Percentiles rank a stretch among this genome's conserved stretches.
phyloP scores from a whole-genome alignment of 306 rosid genomes.

The Vigna nakashimae region DNA sequence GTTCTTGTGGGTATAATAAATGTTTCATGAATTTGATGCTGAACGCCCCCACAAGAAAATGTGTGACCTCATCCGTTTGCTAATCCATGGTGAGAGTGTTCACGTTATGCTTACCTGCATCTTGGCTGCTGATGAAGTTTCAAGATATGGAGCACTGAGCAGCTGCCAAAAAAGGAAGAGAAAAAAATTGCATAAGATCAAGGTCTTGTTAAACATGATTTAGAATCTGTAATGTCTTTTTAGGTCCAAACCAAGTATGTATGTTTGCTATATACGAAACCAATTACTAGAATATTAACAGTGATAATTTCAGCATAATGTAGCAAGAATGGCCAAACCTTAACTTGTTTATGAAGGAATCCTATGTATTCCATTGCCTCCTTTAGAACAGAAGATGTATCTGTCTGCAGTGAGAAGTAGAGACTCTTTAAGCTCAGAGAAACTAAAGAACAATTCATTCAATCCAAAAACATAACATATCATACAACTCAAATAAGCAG shows the following conservation, averaged over 20 bases:
- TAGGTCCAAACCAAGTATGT: constrained; percentile 13
- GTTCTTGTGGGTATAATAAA: constrained; percentile 8
- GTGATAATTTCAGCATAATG: constrained; percentile 24
- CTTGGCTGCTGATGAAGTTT: constrained; percentile 55
- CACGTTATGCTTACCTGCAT: constrained; percentile 69
- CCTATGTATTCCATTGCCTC: constrained; percentile 95
- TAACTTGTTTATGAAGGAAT: constrained; percentile 96
- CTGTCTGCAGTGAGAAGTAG: constrained; percentile 75
- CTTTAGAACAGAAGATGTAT: constrained; percentile 91
- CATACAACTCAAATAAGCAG: background rate
- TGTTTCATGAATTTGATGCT: background rate
- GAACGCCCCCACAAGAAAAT: background rate
- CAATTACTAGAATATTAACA: constrained; percentile 10
- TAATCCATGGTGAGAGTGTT: constrained; percentile 4
- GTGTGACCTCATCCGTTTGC: background rate
- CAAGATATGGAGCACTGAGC: constrained; percentile 94
- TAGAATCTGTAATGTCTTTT: background rate
- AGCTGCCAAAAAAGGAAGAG: constrained; percentile 60
- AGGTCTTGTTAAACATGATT: constrained; percentile 25
- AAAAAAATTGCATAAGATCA: constrained; percentile 35
- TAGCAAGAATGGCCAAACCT: constrained; percentile 70
- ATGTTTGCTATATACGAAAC: constrained; percentile 11
- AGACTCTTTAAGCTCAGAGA: constrained; percentile 22
- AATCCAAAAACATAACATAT: constrained; percentile 6
- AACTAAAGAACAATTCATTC: constrained; percentile 26